phyloP scores from a whole-genome alignment of 2,329 filamentous ascomycete species.

The Exophiala sp. region DNA sequence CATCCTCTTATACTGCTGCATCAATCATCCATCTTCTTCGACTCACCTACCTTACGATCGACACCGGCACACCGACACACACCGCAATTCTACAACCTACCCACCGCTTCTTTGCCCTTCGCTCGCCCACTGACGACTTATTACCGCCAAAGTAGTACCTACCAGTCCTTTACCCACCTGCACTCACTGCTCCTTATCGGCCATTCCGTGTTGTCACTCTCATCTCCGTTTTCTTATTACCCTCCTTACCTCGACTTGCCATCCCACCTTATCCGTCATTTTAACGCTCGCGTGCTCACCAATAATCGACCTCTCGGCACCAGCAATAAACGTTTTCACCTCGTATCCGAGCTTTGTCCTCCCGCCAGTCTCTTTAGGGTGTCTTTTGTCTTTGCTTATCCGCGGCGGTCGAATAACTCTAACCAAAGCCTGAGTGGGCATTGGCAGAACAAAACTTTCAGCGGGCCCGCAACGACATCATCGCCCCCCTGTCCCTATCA shows the following conservation, averaged over 20 bases:
- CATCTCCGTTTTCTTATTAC: neutral
- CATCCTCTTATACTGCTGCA: no score
- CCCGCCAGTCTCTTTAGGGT: neutral
- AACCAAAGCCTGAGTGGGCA: neutral
- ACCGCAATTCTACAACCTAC: neutral
- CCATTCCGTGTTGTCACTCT: no score
- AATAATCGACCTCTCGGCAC: neutral
- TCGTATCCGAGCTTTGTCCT: neutral
- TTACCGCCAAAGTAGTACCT: neutral
- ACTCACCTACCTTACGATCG: neutral
- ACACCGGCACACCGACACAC: neutral
- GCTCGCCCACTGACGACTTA: neutral
- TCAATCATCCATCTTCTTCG: neutral
- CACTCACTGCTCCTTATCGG: no score
- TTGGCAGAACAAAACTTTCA: neutral
- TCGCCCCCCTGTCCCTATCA: neutral
- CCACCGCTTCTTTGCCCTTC: neutral
- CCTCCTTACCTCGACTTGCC: neutral
- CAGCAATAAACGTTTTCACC: neutral
- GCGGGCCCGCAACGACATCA: slow-evolving; percentile 16
- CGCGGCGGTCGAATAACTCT: slow-evolving; percentile 1
- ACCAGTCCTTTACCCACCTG: no score
- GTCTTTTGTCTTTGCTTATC: slow-evolving; percentile 1
- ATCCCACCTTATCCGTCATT: neutral
- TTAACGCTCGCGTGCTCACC: neutral